phyloP scores from a whole-genome alignment of 2,329 filamentous ascomycete genomes.

The Hypoxylon sp. region DNA sequence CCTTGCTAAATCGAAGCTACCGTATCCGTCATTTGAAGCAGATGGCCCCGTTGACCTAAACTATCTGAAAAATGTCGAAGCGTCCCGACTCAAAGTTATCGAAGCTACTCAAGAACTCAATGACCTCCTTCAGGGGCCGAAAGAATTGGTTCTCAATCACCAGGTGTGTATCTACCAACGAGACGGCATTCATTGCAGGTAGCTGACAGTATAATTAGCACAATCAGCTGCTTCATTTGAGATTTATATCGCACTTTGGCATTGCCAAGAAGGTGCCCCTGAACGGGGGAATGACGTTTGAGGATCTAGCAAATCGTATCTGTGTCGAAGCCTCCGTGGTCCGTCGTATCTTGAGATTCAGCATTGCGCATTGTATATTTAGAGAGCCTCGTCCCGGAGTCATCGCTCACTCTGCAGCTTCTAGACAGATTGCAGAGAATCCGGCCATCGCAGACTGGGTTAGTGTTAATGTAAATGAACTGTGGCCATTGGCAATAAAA shows the following conservation, averaged over 20 bases:
- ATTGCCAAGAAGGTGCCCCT: slow-evolving; percentile 21
- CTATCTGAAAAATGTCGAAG: slow-evolving; percentile 29
- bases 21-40: slow-evolving; percentile 32
- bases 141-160: slow-evolving; percentile 26
- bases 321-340: slow-evolving; percentile 14
- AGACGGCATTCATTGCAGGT: background rate
- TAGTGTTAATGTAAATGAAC: slow-evolving; percentile 30
- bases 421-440: slow-evolving; percentile 21
- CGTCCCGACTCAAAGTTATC: slow-evolving; percentile 19
- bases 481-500: slow-evolving; percentile 29
- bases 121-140: slow-evolving; percentile 33
- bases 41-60: slow-evolving; percentile 25
- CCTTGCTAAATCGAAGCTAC: slow-evolving; percentile 21
- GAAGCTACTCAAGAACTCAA: slow-evolving; percentile 35
- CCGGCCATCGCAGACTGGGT: slow-evolving; percentile 25
- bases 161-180: background rate
- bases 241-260: slow-evolving; percentile 20
- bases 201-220: slow-evolving; percentile 18
- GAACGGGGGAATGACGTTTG: slow-evolving; percentile 15
- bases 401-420: slow-evolving; percentile 18
- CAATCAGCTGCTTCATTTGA: slow-evolving; percentile 24
- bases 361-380: slow-evolving; percentile 19
- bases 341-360: slow-evolving; percentile 15
- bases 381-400: slow-evolving; percentile 21
- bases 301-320: slow-evolving; percentile 18